These are phyloP conservation scores for Cryptosporidium canis DNA, from an alignment of 169 alveolate species.

Conservation along the genomic window DNA sequence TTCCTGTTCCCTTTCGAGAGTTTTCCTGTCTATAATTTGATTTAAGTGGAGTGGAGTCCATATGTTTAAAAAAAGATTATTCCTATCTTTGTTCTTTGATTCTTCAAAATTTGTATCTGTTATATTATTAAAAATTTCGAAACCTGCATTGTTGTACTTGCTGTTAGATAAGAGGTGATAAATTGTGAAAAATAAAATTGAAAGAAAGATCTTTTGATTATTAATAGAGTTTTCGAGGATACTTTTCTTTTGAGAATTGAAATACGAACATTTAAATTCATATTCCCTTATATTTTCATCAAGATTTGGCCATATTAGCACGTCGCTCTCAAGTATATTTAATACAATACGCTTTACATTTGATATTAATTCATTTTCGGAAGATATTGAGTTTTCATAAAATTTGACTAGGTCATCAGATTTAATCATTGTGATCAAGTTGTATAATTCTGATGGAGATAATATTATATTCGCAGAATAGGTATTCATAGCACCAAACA, in stretches of 20 bases:
- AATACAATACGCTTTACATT: neutral
- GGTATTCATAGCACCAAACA: neutral
- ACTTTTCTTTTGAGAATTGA: neutral
- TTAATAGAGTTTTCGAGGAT: neutral
- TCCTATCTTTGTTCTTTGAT: constrained; percentile 74
- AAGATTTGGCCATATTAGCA: constrained; percentile 14
- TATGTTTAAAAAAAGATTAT: constrained; percentile 77
- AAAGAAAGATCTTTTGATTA: constrained; percentile 10
- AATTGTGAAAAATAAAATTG: constrained; percentile 23
- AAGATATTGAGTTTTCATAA: neutral
- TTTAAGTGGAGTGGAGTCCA: constrained; percentile 83
- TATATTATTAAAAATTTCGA: neutral
- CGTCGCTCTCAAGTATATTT: constrained; percentile 11
- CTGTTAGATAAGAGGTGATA: neutral
- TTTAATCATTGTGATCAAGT: constrained; percentile 24
- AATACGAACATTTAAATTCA: constrained; percentile 41
- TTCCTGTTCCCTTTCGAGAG: constrained; percentile 77
- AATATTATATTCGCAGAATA: constrained; percentile 1
- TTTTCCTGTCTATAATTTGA: constrained; percentile 78
- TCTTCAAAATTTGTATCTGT: constrained; percentile 36
- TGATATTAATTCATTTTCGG: neutral
- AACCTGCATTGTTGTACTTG: constrained; percentile 6
- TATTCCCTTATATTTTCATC: constrained; percentile 22
- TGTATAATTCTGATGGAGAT: constrained; percentile 41
- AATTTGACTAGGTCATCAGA: constrained; percentile 1